Evolutionary conservation across 2,329 filamentous ascomycete species (phyloP).

Genomic region (Ceratocystis diversiconidia): DNA sequence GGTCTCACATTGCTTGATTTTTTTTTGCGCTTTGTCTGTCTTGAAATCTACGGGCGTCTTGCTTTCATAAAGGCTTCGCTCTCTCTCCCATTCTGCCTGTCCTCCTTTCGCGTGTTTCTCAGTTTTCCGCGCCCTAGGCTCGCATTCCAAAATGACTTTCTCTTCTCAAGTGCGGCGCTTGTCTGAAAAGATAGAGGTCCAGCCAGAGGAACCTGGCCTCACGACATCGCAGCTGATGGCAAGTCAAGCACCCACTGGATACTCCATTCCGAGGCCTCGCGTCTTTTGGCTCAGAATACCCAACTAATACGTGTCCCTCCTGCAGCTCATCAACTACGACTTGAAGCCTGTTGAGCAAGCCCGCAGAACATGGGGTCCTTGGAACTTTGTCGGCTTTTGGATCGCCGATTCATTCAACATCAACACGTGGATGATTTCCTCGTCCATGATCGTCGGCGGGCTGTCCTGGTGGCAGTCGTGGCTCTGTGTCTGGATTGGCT

Average conservation of each 20-base stretch:
- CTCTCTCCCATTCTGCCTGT: neutral
- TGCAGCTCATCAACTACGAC: slow-evolving; percentile 64
- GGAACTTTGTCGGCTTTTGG: slow-evolving; percentile 86
- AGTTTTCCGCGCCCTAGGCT: neutral
- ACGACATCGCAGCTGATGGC: slow-evolving; percentile 68
- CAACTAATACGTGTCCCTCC: slow-evolving; percentile 6
- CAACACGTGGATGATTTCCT: slow-evolving; percentile 90
- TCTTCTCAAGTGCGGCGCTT: slow-evolving; percentile 22
- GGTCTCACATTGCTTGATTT: neutral
- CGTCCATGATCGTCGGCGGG: slow-evolving; percentile 62
- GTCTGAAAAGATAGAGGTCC: slow-evolving; percentile 52
- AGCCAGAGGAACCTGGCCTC: slow-evolving; percentile 56
- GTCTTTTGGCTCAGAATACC: neutral
- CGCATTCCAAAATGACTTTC: slow-evolving; percentile 1
- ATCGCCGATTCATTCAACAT: slow-evolving; percentile 76
- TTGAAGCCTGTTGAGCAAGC: slow-evolving; percentile 67
- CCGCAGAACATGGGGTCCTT: slow-evolving; percentile 68
- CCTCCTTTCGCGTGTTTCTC: neutral
- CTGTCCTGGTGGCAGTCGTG: slow-evolving; percentile 87
- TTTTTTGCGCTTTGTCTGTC: neutral
- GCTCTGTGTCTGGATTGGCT: slow-evolving; percentile 80
- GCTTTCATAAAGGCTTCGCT: neutral
- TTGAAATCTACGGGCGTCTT: neutral
- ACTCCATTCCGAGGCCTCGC: neutral
- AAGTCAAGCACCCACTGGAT: slow-evolving; percentile 20